Evolutionary conservation across 108 stramenopile genomes (phyloP).

Genomic region (Aurantiochytrium sp.): DNA sequence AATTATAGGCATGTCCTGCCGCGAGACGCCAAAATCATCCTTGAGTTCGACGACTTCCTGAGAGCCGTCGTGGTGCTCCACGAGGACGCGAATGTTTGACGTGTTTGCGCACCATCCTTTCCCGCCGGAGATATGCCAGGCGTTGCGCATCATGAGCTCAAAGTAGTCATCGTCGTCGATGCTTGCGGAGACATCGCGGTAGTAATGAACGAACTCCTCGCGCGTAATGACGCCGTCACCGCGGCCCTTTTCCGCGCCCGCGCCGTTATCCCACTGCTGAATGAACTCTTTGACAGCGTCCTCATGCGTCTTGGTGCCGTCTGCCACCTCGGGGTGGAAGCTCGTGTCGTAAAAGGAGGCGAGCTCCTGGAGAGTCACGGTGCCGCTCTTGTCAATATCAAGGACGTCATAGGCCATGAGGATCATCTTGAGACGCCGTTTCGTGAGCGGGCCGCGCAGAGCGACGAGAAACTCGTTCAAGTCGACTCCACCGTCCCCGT

Average conservation of each 20-base stretch:
- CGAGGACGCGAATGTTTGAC: conserved; percentile 47
- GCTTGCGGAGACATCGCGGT: conserved; percentile 50
- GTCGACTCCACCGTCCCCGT: conserved; percentile 40
- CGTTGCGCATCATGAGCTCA: conserved; percentile 63
- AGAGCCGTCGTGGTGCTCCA: conserved; percentile 49
- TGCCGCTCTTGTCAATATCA: conserved; percentile 46
- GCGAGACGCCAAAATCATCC: conserved; percentile 44
- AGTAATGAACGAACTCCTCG: conserved; percentile 57
- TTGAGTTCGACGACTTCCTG: conserved; percentile 52
- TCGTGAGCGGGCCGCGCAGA: conserved; percentile 42
- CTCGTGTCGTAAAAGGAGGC: conserved; percentile 44
- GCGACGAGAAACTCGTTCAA: conserved; percentile 50
- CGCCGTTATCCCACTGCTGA: conserved; percentile 21
- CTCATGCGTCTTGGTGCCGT: conserved; percentile 40
- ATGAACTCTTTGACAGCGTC: conserved; percentile 56
- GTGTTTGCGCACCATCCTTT: conserved; percentile 48
- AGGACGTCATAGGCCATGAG: conserved; percentile 52
- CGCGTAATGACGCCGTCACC: conserved; percentile 56
- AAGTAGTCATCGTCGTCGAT: conserved; percentile 63
- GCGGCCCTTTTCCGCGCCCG: conserved; percentile 42
- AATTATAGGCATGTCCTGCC: conserved; percentile 41
- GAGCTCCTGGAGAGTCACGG: conserved; percentile 44
- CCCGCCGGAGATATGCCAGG: conserved; percentile 53
- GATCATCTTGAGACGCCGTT: conserved; percentile 33
- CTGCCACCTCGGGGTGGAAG: conserved; percentile 53